A percentile compares a stretch with the other conserved stretches of the same genome.
Evolutionary conservation across 441 rosid species (phyloP).

Genomic region (Brassica hybrid): DNA sequence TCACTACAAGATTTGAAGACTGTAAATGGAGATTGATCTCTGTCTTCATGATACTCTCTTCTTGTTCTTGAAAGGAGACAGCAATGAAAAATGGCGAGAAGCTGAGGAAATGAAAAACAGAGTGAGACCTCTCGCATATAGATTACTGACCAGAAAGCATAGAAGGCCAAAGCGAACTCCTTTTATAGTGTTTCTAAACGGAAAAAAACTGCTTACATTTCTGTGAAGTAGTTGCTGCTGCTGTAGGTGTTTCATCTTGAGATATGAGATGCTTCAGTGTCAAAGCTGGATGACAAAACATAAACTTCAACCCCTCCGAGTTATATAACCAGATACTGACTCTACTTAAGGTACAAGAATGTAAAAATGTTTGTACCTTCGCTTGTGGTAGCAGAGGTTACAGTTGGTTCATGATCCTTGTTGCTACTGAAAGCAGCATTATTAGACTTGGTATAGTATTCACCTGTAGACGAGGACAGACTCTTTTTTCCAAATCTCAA

Average conservation of each 20-base stretch:
- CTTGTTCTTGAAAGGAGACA: slow-evolving; percentile 92
- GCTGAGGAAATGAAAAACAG: slow-evolving; percentile 49
- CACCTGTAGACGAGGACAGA: slow-evolving; percentile 58
- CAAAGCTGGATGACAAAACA: slow-evolving; percentile 58
- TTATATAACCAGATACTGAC: background rate
- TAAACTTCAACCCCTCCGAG: slow-evolving; percentile 17
- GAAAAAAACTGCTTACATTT: slow-evolving; percentile 58
- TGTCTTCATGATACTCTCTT: slow-evolving; percentile 49
- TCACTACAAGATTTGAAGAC: slow-evolving; percentile 28
- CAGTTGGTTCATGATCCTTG: slow-evolving; percentile 57
- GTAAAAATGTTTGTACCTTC: slow-evolving; percentile 63
- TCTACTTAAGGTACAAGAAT: background rate
- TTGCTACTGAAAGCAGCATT: slow-evolving; percentile 48
- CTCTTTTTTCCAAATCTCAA: slow-evolving; percentile 88
- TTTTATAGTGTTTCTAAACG: background rate
- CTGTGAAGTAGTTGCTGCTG: slow-evolving; percentile 61
- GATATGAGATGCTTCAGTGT: slow-evolving; percentile 88
- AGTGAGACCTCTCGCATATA: background rate
- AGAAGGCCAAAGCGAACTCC: background rate
- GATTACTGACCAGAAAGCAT: background rate
- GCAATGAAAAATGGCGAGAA: slow-evolving; percentile 80
- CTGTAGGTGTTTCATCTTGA: slow-evolving; percentile 76
- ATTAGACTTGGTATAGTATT: slow-evolving; percentile 52
- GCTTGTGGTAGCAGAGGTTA: slow-evolving; percentile 51
- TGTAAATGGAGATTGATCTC: slow-evolving; percentile 16